Evolutionary conservation across 192 early-diverging fungal genomes (phyloP).

Genomic region (Physocladia obscura): DNA sequence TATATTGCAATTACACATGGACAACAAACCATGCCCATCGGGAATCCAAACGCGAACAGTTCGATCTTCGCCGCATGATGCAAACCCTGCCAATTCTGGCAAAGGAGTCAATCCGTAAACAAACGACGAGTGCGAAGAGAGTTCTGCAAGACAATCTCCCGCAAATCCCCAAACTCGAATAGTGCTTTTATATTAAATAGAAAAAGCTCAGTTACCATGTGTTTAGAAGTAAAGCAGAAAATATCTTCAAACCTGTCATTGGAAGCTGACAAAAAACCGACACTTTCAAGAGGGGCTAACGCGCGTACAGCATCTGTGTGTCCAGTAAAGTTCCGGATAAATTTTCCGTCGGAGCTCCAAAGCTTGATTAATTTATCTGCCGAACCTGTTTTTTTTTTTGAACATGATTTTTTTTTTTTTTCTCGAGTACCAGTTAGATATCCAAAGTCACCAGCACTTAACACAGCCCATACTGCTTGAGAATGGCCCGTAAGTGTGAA

Average conservation of each 20-base stretch:
- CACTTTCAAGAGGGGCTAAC: constrained; percentile 59
- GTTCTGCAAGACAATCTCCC: constrained; percentile 70
- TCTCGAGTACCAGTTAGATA: constrained; percentile 70
- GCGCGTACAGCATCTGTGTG: constrained; percentile 92
- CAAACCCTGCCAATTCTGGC: constrained; percentile 74
- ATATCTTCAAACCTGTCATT: constrained; percentile 72
- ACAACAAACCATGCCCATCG: constrained; percentile 46
- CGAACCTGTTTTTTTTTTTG: constrained; percentile 54
- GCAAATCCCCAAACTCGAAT: constrained; percentile 78
- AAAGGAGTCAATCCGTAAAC: constrained; percentile 75
- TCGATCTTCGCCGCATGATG: constrained; percentile 93
- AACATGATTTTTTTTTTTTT: background rate
- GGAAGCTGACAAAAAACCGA: constrained; percentile 79
- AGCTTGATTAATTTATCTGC: constrained; percentile 89
- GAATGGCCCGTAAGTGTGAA: constrained; percentile 74
- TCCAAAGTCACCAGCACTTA: constrained; percentile 67
- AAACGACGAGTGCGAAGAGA: constrained; percentile 88
- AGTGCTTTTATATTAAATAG: constrained; percentile 47
- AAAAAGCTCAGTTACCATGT: background rate
- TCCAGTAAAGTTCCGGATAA: constrained; percentile 65
- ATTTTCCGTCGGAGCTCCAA: constrained; percentile 71
- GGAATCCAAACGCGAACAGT: constrained; percentile 77
- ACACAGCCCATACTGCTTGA: constrained; percentile 88
- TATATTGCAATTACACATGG: background rate
- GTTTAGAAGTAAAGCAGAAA: background rate